A percentile compares a stretch with the other conserved stretches of the same genome.
Conservation (phyloP, 2,329 filamentous ascomycete species). For the Fusarium albidum region DNA sequence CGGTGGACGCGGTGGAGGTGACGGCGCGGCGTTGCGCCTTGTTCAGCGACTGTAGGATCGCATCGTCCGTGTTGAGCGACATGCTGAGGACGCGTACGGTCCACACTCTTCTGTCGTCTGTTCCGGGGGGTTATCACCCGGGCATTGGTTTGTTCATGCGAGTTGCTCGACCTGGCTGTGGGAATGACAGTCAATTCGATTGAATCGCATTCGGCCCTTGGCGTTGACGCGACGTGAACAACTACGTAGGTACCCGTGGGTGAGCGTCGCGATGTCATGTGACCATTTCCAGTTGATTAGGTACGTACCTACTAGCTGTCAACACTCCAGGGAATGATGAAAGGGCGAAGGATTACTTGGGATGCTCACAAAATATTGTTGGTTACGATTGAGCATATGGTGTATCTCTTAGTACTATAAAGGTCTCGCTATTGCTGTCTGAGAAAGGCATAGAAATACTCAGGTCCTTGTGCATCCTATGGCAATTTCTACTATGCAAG, state of each 20-base stretch:
- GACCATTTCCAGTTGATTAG: not conserved
- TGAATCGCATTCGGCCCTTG: not conserved
- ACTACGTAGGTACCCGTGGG: too few species aligned
- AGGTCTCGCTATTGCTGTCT: too few species aligned
- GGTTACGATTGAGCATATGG: too few species aligned
- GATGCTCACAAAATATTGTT: too few species aligned
- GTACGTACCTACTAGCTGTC: too few species aligned
- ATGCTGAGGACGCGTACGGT: constrained; percentile 39
- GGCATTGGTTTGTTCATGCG: constrained; percentile 2
- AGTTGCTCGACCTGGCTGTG: not conserved
- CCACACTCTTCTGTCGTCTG: constrained; percentile 28
- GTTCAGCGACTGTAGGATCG: constrained; percentile 61
- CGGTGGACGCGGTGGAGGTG: constrained; percentile 59
- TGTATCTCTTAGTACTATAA: too few species aligned
- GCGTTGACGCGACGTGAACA: constrained; percentile 15
- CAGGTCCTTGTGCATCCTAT: too few species aligned
- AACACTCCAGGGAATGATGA: too few species aligned
- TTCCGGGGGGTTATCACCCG: constrained; percentile 21
- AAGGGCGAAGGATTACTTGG: too few species aligned
- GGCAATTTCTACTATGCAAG: too few species aligned
- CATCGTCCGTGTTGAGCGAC: constrained; percentile 36
- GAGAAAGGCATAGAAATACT: too few species aligned
- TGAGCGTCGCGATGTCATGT: constrained; percentile 27
- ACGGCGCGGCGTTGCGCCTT: constrained; percentile 64
- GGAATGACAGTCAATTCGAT: not conserved